These are phyloP conservation scores for Ceratocystis huliohia DNA, from an alignment of 2,329 filamentous ascomycete genomes.

Conservation along the genomic window DNA sequence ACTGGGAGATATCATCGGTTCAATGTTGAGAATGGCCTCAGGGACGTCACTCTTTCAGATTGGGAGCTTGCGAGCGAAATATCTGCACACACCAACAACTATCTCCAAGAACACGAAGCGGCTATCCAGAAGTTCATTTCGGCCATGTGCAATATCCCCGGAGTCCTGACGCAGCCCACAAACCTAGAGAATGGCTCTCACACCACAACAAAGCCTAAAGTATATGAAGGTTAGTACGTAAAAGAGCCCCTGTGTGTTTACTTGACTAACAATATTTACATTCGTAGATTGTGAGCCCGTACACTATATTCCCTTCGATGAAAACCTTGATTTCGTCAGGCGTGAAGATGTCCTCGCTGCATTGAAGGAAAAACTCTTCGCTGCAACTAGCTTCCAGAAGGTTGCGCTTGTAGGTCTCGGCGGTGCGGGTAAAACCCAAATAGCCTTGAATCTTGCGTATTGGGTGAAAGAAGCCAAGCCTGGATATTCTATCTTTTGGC, in stretches of 20 bases:
- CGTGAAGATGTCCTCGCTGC: neutral
- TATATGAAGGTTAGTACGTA: neutral
- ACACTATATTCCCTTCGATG: neutral
- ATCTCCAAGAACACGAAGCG: conserved; percentile 20
- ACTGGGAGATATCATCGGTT: conserved; percentile 24
- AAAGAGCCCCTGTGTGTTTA: neutral
- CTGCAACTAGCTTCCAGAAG: neutral
- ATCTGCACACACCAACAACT: conserved; percentile 23
- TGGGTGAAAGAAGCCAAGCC: neutral
- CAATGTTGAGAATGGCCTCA: conserved; percentile 25
- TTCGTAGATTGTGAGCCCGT: neutral
- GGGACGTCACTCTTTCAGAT: conserved; percentile 24
- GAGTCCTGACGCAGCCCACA: too few species aligned
- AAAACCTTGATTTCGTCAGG: neutral
- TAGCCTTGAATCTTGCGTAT: neutral
- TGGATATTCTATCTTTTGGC: conserved; percentile 5
- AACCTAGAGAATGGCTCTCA: too few species aligned
- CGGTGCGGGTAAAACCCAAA: neutral
- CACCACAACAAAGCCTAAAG: neutral
- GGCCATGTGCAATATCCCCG: neutral
- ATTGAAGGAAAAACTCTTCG: neutral
- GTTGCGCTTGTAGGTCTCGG: neutral
- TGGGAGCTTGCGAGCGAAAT: conserved; percentile 25
- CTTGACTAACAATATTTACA: neutral
- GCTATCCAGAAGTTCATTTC: neutral